Evolutionary conservation across 306 rosid genomes (phyloP).

Genomic region (Fragaria iinumae): DNA sequence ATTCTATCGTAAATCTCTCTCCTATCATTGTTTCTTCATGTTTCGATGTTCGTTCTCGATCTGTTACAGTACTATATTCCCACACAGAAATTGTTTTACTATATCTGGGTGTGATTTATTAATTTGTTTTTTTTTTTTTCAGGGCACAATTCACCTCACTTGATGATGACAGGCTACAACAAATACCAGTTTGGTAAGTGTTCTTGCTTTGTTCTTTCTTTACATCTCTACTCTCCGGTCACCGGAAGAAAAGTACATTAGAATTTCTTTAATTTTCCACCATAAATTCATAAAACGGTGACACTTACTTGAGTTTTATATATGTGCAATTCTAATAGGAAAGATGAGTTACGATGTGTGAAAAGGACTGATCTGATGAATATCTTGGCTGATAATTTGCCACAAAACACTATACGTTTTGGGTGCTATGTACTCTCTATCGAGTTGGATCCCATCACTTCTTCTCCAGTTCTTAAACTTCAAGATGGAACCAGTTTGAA

Average conservation of each 20-base stretch:
- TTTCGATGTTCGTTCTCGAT: too few relatives aligned
- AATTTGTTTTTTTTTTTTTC: not conserved
- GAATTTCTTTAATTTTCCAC: not conserved
- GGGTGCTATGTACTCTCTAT: slow-evolving; percentile 9
- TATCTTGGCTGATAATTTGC: slow-evolving; percentile 19
- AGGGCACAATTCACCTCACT: slow-evolving; percentile 5
- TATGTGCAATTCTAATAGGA: not conserved
- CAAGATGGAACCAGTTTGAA: slow-evolving; percentile 12
- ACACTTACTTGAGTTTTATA: not conserved
- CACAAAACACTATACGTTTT: not conserved
- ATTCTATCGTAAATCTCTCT: slow-evolving; percentile 4
- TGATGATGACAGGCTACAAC: not conserved
- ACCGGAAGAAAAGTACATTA: too few relatives aligned
- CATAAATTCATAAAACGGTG: not conserved
- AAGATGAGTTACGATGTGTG: slow-evolving; percentile 11
- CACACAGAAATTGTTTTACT: not conserved
- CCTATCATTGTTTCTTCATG: not conserved
- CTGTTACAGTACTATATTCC: too few relatives aligned
- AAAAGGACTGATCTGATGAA: slow-evolving; percentile 14
- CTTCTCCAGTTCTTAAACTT: slow-evolving; percentile 15
- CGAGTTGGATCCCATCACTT: slow-evolving; percentile 3
- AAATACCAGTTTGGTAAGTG: slow-evolving; percentile 3
- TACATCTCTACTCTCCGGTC: not conserved
- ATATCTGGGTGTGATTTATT: not conserved
- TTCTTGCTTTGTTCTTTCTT: not conserved